Evolutionary conservation across 345 rosid species (phyloP).

Genomic region (Ricinus communis): DNA sequence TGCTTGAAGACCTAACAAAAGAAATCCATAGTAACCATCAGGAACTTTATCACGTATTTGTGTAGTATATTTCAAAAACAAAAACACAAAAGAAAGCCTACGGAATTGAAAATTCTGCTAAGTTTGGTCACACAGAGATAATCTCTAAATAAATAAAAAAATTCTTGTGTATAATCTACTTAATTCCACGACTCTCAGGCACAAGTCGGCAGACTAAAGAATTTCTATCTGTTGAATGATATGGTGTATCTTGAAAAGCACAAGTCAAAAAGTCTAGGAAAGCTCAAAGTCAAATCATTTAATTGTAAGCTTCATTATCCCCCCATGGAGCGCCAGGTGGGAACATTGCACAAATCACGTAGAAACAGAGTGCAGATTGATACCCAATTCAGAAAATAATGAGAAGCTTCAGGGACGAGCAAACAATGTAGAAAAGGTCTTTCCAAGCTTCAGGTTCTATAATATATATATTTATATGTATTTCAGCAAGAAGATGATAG

Average conservation of each 20-base stretch:
- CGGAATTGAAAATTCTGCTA: too few relatives aligned
- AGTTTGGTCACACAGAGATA: too few relatives aligned
- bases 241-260: not conserved
- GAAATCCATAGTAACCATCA: not conserved
- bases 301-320: not conserved
- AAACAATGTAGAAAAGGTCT: not conserved
- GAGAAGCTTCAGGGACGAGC: not conserved
- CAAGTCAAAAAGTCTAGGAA: not conserved
- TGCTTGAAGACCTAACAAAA: conserved; percentile 2
- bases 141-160: not conserved
- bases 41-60: not conserved
- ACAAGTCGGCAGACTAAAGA: not conserved
- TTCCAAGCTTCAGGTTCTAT: too few relatives aligned
- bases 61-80: too few relatives aligned
- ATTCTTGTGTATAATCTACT: not conserved
- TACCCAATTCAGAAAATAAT: not conserved
- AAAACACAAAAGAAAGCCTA: too few relatives aligned
- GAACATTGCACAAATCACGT: too few relatives aligned
- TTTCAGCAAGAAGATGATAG: too few relatives aligned
- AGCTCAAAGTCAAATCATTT: not conserved
- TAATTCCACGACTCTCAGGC: conserved; percentile 4
- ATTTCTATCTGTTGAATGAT: not conserved
- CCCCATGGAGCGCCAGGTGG: not conserved
- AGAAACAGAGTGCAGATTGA: too few relatives aligned
- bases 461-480: too few relatives aligned